Conservation (phyloP, 805 yeast genomes). For the Yamadazyma philogaea region DNA sequence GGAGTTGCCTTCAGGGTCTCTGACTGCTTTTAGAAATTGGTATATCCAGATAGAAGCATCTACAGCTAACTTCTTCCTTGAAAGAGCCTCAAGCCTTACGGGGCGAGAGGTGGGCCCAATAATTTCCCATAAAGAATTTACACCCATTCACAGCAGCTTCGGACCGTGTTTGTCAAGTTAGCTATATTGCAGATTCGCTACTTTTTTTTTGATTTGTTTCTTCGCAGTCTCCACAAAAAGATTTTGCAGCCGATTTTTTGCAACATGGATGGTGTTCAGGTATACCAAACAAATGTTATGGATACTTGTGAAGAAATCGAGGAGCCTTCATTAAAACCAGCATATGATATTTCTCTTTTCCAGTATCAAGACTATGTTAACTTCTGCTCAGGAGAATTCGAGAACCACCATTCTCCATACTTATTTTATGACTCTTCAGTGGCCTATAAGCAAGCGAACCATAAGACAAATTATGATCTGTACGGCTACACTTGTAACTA, state of each 20-base stretch:
- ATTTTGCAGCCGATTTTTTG: slow-evolving; percentile 5
- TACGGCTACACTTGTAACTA: not conserved
- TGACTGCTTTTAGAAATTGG: slow-evolving; percentile 91
- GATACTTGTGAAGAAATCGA: not conserved
- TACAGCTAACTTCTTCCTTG: slow-evolving; percentile 78
- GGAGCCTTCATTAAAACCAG: not conserved
- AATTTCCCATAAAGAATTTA: slow-evolving; percentile 89
- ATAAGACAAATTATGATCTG: not conserved
- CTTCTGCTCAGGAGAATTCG: not conserved
- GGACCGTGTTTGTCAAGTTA: too few species aligned
- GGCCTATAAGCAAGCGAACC: not conserved
- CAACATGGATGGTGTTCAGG: slow-evolving; percentile 1
- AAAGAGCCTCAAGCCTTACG: slow-evolving; percentile 79
- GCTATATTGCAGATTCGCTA: too few species aligned
- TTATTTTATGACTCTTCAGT: not conserved
- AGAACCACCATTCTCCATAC: not conserved
- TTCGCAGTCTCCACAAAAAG: slow-evolving; percentile 4
- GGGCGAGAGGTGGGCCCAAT: slow-evolving; percentile 89
- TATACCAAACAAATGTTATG: not conserved
- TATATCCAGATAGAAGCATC: slow-evolving; percentile 99
- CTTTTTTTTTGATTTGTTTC: not conserved
- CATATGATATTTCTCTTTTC: not conserved
- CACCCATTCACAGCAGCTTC: slow-evolving; percentile 87
- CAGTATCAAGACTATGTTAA: not conserved
- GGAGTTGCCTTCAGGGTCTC: slow-evolving; percentile 80